phyloP scores from a whole-genome alignment of 495 filamentous ascomycete species.

The Aspergillus ostianus region DNA sequence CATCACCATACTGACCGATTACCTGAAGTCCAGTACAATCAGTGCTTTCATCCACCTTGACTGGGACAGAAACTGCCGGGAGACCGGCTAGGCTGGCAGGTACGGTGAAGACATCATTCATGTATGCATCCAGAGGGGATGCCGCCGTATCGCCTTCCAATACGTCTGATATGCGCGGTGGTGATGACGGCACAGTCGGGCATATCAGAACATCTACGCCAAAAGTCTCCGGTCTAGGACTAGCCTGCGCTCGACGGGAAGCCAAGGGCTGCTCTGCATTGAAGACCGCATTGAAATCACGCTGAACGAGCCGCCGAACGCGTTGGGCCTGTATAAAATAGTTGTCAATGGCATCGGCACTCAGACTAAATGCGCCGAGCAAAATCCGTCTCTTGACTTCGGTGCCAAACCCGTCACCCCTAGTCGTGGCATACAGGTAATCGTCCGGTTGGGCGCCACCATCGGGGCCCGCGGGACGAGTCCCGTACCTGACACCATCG shows the following conservation, averaged over 20 bases:
- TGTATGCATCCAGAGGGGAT: constrained; percentile 61
- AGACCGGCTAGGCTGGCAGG: constrained; percentile 91
- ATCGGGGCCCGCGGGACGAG: constrained; percentile 37
- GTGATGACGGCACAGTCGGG: constrained; percentile 77
- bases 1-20: constrained; percentile 88
- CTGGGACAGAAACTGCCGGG: constrained; percentile 82
- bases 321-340: constrained; percentile 95
- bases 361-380: constrained; percentile 86
- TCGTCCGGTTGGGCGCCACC: constrained; percentile 32
- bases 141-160: constrained; percentile 27
- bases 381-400: constrained; percentile 87
- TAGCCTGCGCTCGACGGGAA: constrained; percentile 31
- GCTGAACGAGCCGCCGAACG: constrained; percentile 76
- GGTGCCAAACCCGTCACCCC: constrained; percentile 70
- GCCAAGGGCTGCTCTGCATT: constrained; percentile 60
- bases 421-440: constrained; percentile 72
- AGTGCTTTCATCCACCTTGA: constrained; percentile 33
- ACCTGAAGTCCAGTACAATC: constrained; percentile 75
- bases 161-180: constrained; percentile 62
- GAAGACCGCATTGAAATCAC: constrained; percentile 84
- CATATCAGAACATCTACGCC: constrained; percentile 83
- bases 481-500: constrained; percentile 89
- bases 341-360: constrained; percentile 88
- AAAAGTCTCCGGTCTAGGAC: constrained; percentile 41
- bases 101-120: constrained; percentile 94